phyloP scores from a whole-genome alignment of 2,329 filamentous ascomycete genomes.

The Penicillium fuscoglaucum region DNA sequence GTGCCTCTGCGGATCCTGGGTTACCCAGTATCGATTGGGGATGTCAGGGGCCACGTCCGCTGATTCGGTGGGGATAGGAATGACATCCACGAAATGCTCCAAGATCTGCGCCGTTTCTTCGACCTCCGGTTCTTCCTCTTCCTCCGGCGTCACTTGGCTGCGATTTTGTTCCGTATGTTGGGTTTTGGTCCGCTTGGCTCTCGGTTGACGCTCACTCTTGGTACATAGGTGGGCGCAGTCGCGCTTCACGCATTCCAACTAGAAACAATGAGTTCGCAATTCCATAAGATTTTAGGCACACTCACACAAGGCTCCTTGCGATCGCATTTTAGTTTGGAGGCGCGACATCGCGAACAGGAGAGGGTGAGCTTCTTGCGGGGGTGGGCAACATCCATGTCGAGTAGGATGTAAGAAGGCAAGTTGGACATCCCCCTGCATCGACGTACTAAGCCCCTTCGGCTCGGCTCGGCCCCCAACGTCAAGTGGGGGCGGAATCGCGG shows the following conservation, averaged over 20 bases:
- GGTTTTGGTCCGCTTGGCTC: not conserved
- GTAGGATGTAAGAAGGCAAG: not conserved
- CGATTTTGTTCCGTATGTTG: not conserved
- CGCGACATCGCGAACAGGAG: not conserved
- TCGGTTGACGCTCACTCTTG: not conserved
- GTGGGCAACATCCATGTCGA: not conserved
- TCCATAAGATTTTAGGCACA: not conserved
- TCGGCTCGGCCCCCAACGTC: too few species aligned
- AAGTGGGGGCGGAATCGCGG: too few species aligned
- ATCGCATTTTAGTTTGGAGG: not conserved
- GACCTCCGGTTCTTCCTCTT: not conserved
- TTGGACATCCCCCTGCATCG: not conserved
- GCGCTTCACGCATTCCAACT: not conserved
- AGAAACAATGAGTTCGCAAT: not conserved
- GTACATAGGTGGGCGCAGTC: not conserved
- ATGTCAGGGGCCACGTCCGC: not conserved
- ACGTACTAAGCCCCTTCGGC: not conserved
- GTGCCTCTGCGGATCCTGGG: not conserved
- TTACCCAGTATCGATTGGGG: not conserved
- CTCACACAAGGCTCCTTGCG: not conserved
- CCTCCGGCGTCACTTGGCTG: not conserved
- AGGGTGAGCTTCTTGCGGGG: not conserved
- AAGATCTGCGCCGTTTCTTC: not conserved
- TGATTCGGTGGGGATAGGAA: not conserved
- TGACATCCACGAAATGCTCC: not conserved